Percentiles rank a stretch among this genome's conserved stretches.
Conservation (phyloP, 2,329 filamentous ascomycete genomes). For the Fusarium nelsonii region DNA sequence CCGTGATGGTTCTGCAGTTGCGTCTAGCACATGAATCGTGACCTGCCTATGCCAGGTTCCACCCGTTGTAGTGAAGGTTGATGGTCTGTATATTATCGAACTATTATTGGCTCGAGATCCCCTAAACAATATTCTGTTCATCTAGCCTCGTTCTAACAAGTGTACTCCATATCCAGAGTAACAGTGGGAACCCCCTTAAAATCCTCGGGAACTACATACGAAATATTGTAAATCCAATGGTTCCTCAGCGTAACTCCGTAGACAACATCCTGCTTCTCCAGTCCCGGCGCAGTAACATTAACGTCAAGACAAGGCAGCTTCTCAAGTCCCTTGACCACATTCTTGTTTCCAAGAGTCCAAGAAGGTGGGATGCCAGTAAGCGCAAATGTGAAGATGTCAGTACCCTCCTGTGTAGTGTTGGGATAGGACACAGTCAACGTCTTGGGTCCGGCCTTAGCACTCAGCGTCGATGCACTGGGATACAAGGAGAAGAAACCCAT, state of each 20-base stretch:
- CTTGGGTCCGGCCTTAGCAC: slow-evolving; percentile 5
- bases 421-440: slow-evolving; percentile 18
- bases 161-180: slow-evolving; percentile 51
- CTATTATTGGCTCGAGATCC: too few relatives aligned
- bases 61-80: background rate
- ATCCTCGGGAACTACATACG: slow-evolving; percentile 57
- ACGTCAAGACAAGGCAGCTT: slow-evolving; percentile 21
- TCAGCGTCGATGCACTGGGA: slow-evolving; percentile 13
- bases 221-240: slow-evolving; percentile 61
- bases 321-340: slow-evolving; percentile 4
- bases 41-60: rapidly evolving
- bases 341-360: slow-evolving; percentile 21
- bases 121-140: background rate
- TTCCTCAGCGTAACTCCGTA: slow-evolving; percentile 56
- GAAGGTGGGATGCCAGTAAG: slow-evolving; percentile 19
- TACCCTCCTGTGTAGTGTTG: slow-evolving; percentile 13
- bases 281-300: slow-evolving; percentile 1
- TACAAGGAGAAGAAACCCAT: slow-evolving; percentile 23
- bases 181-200: slow-evolving; percentile 56
- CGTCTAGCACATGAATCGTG: background rate
- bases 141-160: slow-evolving; percentile 27
- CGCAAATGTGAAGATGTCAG: slow-evolving; percentile 20
- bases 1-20: rapidly evolving
- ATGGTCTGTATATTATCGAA: background rate
- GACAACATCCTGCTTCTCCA: slow-evolving; percentile 45